Evolutionary conservation across 116 monocot genomes (phyloP).

Genomic region (Iris pallida): DNA sequence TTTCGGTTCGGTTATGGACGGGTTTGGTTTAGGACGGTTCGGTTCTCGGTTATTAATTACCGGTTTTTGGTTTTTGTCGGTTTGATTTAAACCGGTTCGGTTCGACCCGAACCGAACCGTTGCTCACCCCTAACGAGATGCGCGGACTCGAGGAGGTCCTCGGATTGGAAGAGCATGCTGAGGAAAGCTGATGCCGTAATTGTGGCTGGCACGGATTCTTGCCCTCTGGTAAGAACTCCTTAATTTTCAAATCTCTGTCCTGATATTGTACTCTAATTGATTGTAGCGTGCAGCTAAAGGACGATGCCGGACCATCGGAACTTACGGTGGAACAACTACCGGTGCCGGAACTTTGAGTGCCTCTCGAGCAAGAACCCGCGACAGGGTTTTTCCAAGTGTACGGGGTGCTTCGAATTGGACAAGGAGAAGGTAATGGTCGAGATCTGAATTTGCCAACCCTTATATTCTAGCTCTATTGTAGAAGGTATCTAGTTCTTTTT

Average conservation of each 20-base stretch:
- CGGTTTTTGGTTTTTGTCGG: too few relatives aligned
- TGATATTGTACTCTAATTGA: not conserved
- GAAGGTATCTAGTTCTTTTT: too few relatives aligned
- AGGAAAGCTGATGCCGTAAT: constrained; percentile 76
- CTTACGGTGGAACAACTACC: constrained; percentile 69
- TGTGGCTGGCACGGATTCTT: constrained; percentile 73
- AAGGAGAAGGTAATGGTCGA: constrained; percentile 46
- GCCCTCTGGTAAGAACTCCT: constrained; percentile 40
- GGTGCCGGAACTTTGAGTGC: constrained; percentile 55
- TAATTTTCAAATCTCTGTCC: not conserved
- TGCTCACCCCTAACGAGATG: too few relatives aligned
- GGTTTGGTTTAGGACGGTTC: too few relatives aligned
- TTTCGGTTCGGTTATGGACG: too few relatives aligned
- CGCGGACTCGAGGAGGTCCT: constrained; percentile 45
- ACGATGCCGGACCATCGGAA: constrained; percentile 53
- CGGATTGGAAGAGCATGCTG: constrained; percentile 72
- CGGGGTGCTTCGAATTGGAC: constrained; percentile 69
- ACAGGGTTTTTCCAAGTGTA: constrained; percentile 57
- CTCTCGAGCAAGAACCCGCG: constrained; percentile 40
- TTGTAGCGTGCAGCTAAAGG: constrained; percentile 43
- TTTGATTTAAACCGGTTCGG: too few relatives aligned
- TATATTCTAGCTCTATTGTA: too few relatives aligned
- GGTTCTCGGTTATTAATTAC: too few relatives aligned
- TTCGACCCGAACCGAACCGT: too few relatives aligned
- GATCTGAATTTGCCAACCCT: too few relatives aligned